Percentiles rank a stretch among this genome's conserved stretches.
These are phyloP conservation scores for Talaromyces albobiverticillius DNA, from an alignment of 2,329 filamentous ascomycete genomes.

Conservation along the genomic window DNA sequence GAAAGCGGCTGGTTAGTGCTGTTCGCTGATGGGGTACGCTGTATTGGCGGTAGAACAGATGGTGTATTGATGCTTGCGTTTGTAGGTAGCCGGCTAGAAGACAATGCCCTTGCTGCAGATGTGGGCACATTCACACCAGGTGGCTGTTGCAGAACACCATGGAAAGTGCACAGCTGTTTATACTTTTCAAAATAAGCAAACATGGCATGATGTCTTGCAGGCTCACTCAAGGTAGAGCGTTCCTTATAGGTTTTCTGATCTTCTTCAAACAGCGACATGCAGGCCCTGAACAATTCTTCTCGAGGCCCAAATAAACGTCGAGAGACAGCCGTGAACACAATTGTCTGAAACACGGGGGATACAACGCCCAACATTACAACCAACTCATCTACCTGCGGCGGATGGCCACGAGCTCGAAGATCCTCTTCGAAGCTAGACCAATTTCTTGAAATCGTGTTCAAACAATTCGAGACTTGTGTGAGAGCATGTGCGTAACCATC, in stretches of 20 bases:
- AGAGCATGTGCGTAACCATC: constrained; percentile 32
- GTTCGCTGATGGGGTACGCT: background rate
- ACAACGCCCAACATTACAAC: constrained; percentile 45
- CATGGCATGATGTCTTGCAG: constrained; percentile 19
- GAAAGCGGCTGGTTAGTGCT: background rate
- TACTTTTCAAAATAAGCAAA: constrained; percentile 19
- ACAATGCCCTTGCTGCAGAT: background rate
- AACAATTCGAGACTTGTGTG: constrained; percentile 42
- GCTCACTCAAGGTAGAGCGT: constrained; percentile 13
- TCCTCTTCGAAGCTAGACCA: constrained; percentile 40
- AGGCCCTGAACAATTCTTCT: constrained; percentile 14
- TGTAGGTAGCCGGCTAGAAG: background rate
- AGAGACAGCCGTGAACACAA: constrained; percentile 48
- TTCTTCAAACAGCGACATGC: constrained; percentile 20
- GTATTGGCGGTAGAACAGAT: background rate
- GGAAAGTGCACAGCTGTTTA: constrained; percentile 13
- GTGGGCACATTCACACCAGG: background rate
- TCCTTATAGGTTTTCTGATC: constrained; percentile 21
- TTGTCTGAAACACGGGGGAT: constrained; percentile 53
- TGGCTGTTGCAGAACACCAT: background rate
- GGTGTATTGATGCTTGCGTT: background rate
- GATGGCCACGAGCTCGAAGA: constrained; percentile 41
- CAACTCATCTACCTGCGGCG: constrained; percentile 59
- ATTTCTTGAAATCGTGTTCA: constrained; percentile 41
- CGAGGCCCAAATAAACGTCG: constrained; percentile 23